Base-by-base conservation (phyloP, 768 basidiomycete genomes). In the Mycena galopus region DNA sequence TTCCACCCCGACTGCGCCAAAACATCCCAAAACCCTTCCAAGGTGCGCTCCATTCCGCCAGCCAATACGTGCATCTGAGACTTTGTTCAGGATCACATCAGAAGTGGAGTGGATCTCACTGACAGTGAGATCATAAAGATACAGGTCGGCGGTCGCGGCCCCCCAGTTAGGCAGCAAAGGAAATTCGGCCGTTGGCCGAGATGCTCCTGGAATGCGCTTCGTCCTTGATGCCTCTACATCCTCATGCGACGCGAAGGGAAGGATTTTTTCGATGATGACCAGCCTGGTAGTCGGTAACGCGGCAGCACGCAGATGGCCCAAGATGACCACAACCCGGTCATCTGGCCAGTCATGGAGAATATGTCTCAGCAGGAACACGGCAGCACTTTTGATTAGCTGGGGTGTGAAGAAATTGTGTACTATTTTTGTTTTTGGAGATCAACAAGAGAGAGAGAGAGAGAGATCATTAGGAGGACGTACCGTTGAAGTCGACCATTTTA, bases 121-220 rank as follows among this genome's bases (percentile, higher is more conserved):
- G 27, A 71, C 70, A 2, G 23, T 47, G 19, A 71, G 2, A 32
- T 71, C 70, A 16, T 19, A 59, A 2, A 65, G 14, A 47, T 71
- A 71, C 11, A 59, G 12, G 17, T 65, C 63, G 2, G 63, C 64
- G n/a, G 42, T 42, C 2, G 60, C 70, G 14, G 27, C 50, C 0
- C 70, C 70, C 63, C 63, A 71, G 25, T 71, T 71, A 8, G 70
- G 58, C 23, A 71, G 50, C 5, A 71, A 32, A 5, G 70, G 70
- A 5, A 30, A 17, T 23, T 14, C n/a, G 14, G 70, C 70, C 4
- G 33, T 44, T 4, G 53, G 70, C 2, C 50, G 67, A 8, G 47
- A 11, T 2, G 58, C 60, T 27, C 58, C 58, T 3, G 39, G 55
- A 17, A 57, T 53, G 4, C 35, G 21, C 4, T 57, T 23, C 25